phyloP scores from a whole-genome alignment of 2,329 filamentous ascomycete species.

The Didymella arachidicola region DNA sequence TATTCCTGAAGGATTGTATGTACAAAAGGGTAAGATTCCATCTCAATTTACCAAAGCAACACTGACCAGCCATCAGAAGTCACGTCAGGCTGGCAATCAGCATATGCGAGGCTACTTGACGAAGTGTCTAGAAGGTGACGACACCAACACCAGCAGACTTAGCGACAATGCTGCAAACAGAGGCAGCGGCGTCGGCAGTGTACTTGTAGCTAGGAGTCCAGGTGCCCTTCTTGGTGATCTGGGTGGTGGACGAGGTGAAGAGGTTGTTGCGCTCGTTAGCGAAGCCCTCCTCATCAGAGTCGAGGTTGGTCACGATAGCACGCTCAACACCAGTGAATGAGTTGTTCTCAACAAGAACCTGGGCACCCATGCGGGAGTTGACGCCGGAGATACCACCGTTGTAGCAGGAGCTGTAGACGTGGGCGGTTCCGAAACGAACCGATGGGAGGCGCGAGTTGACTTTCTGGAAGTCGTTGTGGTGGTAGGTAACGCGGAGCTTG shows the following conservation, averaged over 20 bases:
- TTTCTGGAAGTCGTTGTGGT: slow-evolving; percentile 71
- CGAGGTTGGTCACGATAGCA: slow-evolving; percentile 64
- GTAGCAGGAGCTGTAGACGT: slow-evolving; percentile 64
- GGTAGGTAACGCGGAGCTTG: slow-evolving; percentile 69
- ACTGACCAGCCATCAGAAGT: background rate
- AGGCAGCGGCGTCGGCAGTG: slow-evolving; percentile 42
- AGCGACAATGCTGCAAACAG: slow-evolving; percentile 37
- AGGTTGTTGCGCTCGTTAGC: slow-evolving; percentile 58
- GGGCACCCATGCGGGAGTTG: slow-evolving; percentile 55
- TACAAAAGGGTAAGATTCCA: slow-evolving; percentile 26
- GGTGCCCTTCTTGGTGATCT: slow-evolving; percentile 58
- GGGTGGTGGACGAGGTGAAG: slow-evolving; percentile 50
- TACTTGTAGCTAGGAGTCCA: slow-evolving; percentile 63
- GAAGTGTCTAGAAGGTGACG: slow-evolving; percentile 36
- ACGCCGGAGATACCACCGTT: slow-evolving; percentile 49
- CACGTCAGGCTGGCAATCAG: slow-evolving; percentile 1
- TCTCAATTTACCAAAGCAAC: slow-evolving; percentile 6
- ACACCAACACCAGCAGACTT: slow-evolving; percentile 45
- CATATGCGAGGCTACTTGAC: background rate
- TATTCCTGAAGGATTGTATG: slow-evolving; percentile 31
- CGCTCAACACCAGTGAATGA: slow-evolving; percentile 66
- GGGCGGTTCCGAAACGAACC: slow-evolving; percentile 70
- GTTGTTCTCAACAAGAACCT: slow-evolving; percentile 55
- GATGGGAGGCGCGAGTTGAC: slow-evolving; percentile 69
- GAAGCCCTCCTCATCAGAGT: slow-evolving; percentile 62